Conservation (phyloP, 148 eudicot genomes). For the Polygonum maritimum region DNA sequence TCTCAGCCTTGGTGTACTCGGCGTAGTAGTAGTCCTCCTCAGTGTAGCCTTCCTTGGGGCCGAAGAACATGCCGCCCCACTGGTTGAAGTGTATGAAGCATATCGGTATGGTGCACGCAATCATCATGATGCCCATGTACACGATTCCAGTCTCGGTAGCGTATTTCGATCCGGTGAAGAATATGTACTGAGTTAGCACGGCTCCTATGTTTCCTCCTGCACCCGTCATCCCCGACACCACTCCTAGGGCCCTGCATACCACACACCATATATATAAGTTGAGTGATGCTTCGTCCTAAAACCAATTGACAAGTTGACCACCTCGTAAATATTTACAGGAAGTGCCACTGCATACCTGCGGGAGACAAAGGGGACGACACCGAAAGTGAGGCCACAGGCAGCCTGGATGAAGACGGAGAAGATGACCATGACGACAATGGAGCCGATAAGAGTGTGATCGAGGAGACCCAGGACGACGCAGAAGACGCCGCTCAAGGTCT, state of each 20-base stretch:
- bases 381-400: slow-evolving; percentile 76
- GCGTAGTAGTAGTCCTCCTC: slow-evolving; percentile 67
- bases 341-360: slow-evolving; percentile 37
- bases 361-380: slow-evolving; percentile 78
- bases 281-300: too few relatives aligned
- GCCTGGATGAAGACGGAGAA: slow-evolving; percentile 84
- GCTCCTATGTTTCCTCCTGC: slow-evolving; percentile 88
- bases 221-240: slow-evolving; percentile 82
- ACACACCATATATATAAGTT: too few relatives aligned
- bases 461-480: slow-evolving; percentile 52
- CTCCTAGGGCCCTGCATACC: slow-evolving; percentile 63
- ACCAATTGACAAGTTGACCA: too few relatives aligned
- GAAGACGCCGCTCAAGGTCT: slow-evolving; percentile 49
- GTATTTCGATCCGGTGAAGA: slow-evolving; percentile 72
- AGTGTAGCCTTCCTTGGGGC: slow-evolving; percentile 14
- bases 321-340: too few relatives aligned
- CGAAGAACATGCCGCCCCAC: slow-evolving; percentile 86
- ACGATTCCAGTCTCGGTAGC: slow-evolving; percentile 53
- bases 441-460: slow-evolving; percentile 28
- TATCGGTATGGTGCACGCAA: slow-evolving; percentile 50
- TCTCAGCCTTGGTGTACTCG: slow-evolving; percentile 54
- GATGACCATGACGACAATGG: slow-evolving; percentile 58
- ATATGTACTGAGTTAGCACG: slow-evolving; percentile 62
- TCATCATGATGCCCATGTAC: slow-evolving; percentile 77
- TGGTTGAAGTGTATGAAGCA: slow-evolving; percentile 55